These are phyloP conservation scores for Metschnikowia similis DNA, from an alignment of 805 yeast genomes.

Conservation along the genomic window DNA sequence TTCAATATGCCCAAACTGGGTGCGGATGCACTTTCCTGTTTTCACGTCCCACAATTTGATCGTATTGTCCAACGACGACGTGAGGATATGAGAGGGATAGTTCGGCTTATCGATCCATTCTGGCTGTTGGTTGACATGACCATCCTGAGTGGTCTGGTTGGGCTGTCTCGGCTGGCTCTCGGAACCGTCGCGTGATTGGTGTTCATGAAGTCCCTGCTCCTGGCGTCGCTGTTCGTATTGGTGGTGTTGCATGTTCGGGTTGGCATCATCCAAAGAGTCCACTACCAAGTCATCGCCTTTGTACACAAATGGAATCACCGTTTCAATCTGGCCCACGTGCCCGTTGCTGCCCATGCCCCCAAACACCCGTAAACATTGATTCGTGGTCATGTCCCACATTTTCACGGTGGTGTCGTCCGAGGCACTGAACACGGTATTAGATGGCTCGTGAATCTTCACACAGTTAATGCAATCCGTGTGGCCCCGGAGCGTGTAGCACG, in stretches of 20 bases:
- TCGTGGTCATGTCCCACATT: conserved; percentile 88
- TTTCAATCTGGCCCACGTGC: conserved; percentile 92
- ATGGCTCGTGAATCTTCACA: conserved; percentile 78
- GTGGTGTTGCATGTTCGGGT: conserved; percentile 16
- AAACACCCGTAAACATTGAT: conserved; percentile 74
- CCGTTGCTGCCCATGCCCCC: conserved; percentile 73
- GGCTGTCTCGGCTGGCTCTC: not conserved
- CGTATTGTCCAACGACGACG: conserved; percentile 89
- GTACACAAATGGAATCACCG: conserved; percentile 79
- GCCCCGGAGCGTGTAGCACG: conserved; percentile 89
- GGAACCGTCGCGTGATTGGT: not conserved
- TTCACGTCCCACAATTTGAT: conserved; percentile 88
- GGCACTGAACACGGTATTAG: conserved; percentile 78
- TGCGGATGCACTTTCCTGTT: conserved; percentile 83
- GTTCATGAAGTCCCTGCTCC: not conserved
- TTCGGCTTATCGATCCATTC: conserved; percentile 19
- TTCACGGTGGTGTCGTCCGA: conserved; percentile 89
- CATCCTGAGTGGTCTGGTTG: not conserved
- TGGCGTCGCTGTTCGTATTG: conserved; percentile 12
- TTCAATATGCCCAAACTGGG: conserved; percentile 96
- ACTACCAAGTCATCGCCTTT: conserved; percentile 52
- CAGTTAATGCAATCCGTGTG: conserved; percentile 90
- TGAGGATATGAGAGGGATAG: conserved; percentile 77
- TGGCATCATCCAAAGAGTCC: conserved; percentile 38
- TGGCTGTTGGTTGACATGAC: not conserved